Base-by-base conservation (phyloP, 2,329 filamentous ascomycete species). In the Exophiala oligosperma region DNA sequence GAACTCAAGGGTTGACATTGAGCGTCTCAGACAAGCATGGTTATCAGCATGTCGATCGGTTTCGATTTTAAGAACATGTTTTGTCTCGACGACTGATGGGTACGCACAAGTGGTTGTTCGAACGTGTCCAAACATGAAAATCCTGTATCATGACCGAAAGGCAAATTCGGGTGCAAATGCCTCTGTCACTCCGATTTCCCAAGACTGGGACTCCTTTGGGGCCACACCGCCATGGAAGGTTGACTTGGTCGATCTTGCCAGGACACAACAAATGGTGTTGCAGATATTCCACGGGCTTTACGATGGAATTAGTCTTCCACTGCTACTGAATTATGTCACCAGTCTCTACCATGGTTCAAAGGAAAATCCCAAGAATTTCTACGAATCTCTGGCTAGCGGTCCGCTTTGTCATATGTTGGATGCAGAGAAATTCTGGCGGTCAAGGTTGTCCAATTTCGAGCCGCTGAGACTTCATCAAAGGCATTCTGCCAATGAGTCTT, bases 231-330 rank as follows among this genome's bases (percentile, higher is more conserved):
- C 72, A 12, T 76, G 71, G 73, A 68, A 70, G 54, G 64, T 73
- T 17, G 67, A 70, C 14, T 49, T 74, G 5, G 57, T 69, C 4
- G 64, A 26, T 68, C 69, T 8, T 61, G 69, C 4, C 55, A 61
- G 1, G 63, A 62, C 12, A 68, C 67, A 5, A 62, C 56, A 54
- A 40, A 72, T 96, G 32, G 73, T 79, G 2, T 67, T 96, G 2
- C 82, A 88, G 47, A 86, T 95, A 0, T 96, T 96, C 73, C 92
- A 97, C 70, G 91, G 84, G 0, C 72, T 96, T 0, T 97, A 97
- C 66, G 92, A 97, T 72, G 92, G 91, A 1, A 88, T 83, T 63
- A 93, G 91, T 60, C 81, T 96, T 40, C 79, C 82, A 1, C 71
- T 91, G 24, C 79, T 96, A 40, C 78, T 96, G 21, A 70, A 81